Percentiles rank a stretch among this genome's conserved stretches.
These are phyloP conservation scores for Multifurca ochricompacta DNA, from an alignment of 768 basidiomycete genomes.

Conservation along the genomic window DNA sequence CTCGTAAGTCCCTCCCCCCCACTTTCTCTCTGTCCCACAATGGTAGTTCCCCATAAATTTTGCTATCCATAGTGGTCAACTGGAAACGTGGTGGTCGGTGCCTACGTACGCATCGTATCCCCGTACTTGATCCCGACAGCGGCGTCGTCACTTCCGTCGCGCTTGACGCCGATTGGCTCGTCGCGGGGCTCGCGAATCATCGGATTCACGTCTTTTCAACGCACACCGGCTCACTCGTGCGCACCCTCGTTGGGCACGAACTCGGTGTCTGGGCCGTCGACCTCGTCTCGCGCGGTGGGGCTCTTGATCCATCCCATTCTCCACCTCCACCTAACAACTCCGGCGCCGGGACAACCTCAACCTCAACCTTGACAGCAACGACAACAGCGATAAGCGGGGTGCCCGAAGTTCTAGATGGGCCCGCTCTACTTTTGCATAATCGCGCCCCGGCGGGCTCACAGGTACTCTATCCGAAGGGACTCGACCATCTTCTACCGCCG, in stretches of 20 bases:
- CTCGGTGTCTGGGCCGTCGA: constrained; percentile 90
- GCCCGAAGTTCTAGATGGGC: constrained; percentile 10
- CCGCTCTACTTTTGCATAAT: constrained; percentile 13
- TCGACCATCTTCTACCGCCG: constrained; percentile 29
- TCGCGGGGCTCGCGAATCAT: constrained; percentile 81
- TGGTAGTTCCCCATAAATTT: background rate
- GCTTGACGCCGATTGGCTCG: constrained; percentile 74
- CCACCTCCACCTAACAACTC: background rate
- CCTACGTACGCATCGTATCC: constrained; percentile 20
- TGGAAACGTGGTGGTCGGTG: constrained; percentile 21
- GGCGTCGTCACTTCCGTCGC: constrained; percentile 85
- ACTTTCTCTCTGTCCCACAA: background rate
- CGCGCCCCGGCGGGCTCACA: constrained; percentile 15
- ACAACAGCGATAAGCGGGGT: background rate
- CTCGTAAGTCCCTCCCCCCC: constrained; percentile 5
- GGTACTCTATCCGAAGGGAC: constrained; percentile 8
- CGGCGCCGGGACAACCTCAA: too few relatives aligned
- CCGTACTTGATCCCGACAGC: constrained; percentile 33
- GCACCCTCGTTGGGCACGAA: constrained; percentile 78
- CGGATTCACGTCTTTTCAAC: constrained; percentile 84
- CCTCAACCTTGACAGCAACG: too few relatives aligned
- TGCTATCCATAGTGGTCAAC: constrained; percentile 17
- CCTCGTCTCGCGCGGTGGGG: constrained; percentile 62
- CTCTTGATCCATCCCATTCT: constrained; percentile 18
- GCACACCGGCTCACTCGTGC: constrained; percentile 61